These are phyloP conservation scores for Fabrea salina DNA, from an alignment of 169 alveolate genomes.

Conservation along the genomic window DNA sequence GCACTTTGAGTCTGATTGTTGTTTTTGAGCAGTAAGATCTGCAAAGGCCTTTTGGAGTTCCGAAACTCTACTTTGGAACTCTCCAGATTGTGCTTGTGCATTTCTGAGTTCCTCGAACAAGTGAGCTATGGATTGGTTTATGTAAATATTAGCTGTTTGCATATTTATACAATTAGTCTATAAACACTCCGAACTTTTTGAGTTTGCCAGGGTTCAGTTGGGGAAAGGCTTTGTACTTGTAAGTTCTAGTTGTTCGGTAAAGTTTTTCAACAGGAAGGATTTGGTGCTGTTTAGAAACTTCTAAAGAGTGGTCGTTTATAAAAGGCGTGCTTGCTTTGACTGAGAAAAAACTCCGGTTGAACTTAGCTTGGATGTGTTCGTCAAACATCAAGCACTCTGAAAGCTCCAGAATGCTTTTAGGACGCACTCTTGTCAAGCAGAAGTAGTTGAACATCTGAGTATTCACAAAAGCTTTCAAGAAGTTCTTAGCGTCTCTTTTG, in stretches of 20 bases:
- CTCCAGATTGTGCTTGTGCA: too few species aligned
- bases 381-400: constrained; percentile 42
- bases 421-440: constrained; percentile 31
- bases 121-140: too few species aligned
- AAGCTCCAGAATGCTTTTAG: constrained; percentile 26
- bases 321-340: constrained; percentile 3
- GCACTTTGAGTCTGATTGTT: too few species aligned
- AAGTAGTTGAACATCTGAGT: constrained; percentile 38
- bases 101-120: too few species aligned
- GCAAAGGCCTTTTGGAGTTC: too few species aligned
- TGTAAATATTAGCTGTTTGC: too few species aligned
- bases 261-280: not conserved
- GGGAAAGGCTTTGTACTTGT: not conserved
- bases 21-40: too few species aligned
- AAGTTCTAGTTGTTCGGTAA: not conserved
- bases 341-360: not conserved
- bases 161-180: too few species aligned
- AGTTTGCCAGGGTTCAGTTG: not conserved
- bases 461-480: constrained; percentile 38
- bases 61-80: too few species aligned
- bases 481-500: constrained; percentile 23
- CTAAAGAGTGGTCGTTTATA: not conserved
- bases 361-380: constrained; percentile 20
- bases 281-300: not conserved
- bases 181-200: not conserved